phyloP scores from a whole-genome alignment of 805 yeast species.

The Tetrapisispora namnaoensis region DNA sequence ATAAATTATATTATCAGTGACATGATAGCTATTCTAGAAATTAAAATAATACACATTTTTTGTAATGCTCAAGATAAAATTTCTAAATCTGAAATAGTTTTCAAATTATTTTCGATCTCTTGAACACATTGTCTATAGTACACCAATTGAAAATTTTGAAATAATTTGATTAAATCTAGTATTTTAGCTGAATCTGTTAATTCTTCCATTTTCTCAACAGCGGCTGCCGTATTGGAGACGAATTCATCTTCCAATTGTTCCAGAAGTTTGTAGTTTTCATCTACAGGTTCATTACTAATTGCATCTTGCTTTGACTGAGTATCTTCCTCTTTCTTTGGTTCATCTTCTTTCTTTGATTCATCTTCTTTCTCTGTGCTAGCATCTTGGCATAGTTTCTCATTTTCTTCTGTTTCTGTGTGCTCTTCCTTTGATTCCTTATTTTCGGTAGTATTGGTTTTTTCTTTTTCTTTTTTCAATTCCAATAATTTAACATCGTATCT shows the following conservation, averaged over 20 bases:
- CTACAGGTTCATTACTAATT: constrained; percentile 6
- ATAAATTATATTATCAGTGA: not conserved
- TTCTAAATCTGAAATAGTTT: constrained; percentile 29
- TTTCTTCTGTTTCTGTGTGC: constrained; percentile 36
- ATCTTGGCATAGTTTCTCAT: too few species aligned
- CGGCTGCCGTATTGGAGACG: constrained; percentile 66
- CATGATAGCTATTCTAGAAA: not conserved
- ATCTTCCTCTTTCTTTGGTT: constrained; percentile 3
- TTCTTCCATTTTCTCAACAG: constrained; percentile 71
- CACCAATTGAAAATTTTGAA: constrained; percentile 59
- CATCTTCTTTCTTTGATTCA: constrained; percentile 3
- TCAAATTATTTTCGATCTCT: constrained; percentile 38
- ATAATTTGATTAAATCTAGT: constrained; percentile 52
- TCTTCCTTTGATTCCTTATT: constrained; percentile 27
- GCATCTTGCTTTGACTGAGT: not conserved
- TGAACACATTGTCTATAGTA: constrained; percentile 45
- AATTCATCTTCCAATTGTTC: constrained; percentile 68
- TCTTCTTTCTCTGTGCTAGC: constrained; percentile 7
- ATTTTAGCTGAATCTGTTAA: constrained; percentile 59
- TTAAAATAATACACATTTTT: not conserved
- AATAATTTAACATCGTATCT: constrained; percentile 44
- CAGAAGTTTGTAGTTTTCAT: constrained; percentile 34
- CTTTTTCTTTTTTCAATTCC: constrained; percentile 21
- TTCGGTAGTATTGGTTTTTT: constrained; percentile 46
- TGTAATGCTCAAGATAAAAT: not conserved